These are phyloP conservation scores for Marasmius sp. DNA, from an alignment of 1,284 basidiomycete genomes.

Conservation along the genomic window DNA sequence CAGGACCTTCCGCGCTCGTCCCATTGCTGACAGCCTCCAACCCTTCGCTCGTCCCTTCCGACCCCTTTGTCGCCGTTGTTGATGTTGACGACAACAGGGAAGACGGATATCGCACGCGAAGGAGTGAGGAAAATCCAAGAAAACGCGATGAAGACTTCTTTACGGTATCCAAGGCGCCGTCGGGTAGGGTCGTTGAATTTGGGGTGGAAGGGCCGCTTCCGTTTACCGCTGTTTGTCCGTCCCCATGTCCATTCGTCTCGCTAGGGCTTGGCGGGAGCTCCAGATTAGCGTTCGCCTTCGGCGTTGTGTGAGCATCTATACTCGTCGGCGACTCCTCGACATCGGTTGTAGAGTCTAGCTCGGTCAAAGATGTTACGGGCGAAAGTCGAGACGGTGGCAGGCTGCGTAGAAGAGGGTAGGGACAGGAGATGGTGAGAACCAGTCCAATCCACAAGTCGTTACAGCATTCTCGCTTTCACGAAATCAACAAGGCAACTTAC, in stretches of 20 bases:
- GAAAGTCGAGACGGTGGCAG: conserved; percentile 6
- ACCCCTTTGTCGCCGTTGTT: not conserved
- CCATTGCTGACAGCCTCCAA: conserved; percentile 3
- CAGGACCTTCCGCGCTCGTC: conserved; percentile 3
- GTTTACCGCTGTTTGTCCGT: conserved; percentile 16
- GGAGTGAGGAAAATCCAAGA: conserved; percentile 56
- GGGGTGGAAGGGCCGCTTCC: conserved; percentile 42
- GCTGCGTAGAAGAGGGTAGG: not conserved
- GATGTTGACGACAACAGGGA: conserved; percentile 14
- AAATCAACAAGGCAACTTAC: conserved; percentile 37
- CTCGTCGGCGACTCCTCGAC: not conserved
- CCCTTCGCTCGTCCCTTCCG: not conserved
- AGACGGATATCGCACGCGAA: conserved; percentile 60
- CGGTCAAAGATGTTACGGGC: conserved; percentile 15
- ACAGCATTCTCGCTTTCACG: not conserved
- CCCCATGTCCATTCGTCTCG: conserved; percentile 28
- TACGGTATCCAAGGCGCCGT: conserved; percentile 31
- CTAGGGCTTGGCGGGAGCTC: conserved; percentile 33
- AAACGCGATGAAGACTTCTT: conserved; percentile 38
- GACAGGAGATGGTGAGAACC: not conserved
- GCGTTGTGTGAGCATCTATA: not conserved
- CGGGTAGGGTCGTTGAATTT: conserved; percentile 55
- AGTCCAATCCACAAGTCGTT: not conserved
- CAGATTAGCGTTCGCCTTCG: not conserved
- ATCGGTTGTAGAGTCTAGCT: conserved; percentile 14